phyloP scores from a whole-genome alignment of 352 stramenopile genomes.

The Globisporangium spinosum region DNA sequence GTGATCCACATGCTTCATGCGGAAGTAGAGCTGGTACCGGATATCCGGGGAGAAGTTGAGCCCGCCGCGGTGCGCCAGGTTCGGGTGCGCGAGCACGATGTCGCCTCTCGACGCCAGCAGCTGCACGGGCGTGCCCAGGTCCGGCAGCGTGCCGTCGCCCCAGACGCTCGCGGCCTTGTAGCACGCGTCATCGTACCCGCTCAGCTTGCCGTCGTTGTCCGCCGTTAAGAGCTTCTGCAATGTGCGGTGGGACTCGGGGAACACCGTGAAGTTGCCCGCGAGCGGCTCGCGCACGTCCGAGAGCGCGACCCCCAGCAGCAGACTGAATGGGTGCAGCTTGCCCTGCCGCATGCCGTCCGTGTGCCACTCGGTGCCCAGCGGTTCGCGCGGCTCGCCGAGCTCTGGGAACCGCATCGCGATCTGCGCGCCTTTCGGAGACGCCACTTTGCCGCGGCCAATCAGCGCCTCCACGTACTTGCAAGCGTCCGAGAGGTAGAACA shows the following conservation, averaged over 20 bases:
- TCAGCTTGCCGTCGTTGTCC: slow-evolving; percentile 50
- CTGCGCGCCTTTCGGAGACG: slow-evolving; percentile 49
- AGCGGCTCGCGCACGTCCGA: slow-evolving; percentile 61
- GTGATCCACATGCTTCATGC: slow-evolving; percentile 69
- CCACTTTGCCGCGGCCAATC: slow-evolving; percentile 41
- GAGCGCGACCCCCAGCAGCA: slow-evolving; percentile 65
- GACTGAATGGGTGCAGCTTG: slow-evolving; percentile 61
- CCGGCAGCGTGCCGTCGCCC: slow-evolving; percentile 64
- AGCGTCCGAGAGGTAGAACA: slow-evolving; percentile 52
- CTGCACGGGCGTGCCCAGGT: slow-evolving; percentile 59
- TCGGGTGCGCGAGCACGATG: slow-evolving; percentile 70
- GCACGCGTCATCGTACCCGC: slow-evolving; percentile 53
- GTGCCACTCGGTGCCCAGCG: slow-evolving; percentile 73
- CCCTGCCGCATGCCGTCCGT: slow-evolving; percentile 81
- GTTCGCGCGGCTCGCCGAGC: slow-evolving; percentile 55
- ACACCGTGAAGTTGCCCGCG: slow-evolving; percentile 71
- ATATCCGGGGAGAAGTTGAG: slow-evolving; percentile 83
- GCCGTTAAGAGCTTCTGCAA: slow-evolving; percentile 48
- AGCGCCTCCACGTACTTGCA: slow-evolving; percentile 61
- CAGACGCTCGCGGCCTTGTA: slow-evolving; percentile 70
- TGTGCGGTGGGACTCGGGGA: slow-evolving; percentile 51
- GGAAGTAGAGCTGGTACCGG: slow-evolving; percentile 82
- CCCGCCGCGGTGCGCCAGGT: slow-evolving; percentile 65
- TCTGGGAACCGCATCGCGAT: slow-evolving; percentile 76
- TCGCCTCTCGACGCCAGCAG: slow-evolving; percentile 53